A percentile compares a stretch with the other conserved stretches of the same genome.
These are phyloP conservation scores for Rhodotorula sp. DNA, from an alignment of 1,284 basidiomycete genomes.

Conservation along the genomic window DNA sequence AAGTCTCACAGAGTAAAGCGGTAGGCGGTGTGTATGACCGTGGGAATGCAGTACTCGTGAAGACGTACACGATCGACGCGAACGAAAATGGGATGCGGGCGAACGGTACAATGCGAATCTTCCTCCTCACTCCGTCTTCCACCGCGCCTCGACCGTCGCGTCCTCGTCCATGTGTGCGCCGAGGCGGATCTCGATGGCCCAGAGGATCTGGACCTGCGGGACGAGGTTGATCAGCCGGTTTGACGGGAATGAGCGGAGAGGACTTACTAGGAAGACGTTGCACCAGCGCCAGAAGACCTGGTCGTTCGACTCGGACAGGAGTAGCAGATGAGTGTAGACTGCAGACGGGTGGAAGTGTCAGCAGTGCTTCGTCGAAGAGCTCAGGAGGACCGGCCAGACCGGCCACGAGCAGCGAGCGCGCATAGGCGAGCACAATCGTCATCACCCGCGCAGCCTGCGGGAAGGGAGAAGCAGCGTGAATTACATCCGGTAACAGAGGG, in stretches of 20 bases:
- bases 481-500: too few species aligned
- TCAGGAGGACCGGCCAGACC: slow-evolving; percentile 9
- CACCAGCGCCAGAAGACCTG: slow-evolving; percentile 42
- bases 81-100: neutral
- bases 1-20: too few species aligned
- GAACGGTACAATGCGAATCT: neutral
- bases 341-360: neutral
- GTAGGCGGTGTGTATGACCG: too few species aligned
- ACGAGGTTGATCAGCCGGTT: too few species aligned
- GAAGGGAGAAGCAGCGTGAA: too few species aligned
- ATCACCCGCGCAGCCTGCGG: slow-evolving; percentile 30
- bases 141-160: slow-evolving; percentile 7
- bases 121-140: slow-evolving; percentile 21
- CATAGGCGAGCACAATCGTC: slow-evolving; percentile 37
- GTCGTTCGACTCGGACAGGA: slow-evolving; percentile 34
- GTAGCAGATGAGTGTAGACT: slow-evolving; percentile 44
- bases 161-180: slow-evolving; percentile 24
- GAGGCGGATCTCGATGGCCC: slow-evolving; percentile 40
- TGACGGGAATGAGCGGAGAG: too few species aligned
- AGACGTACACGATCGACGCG: too few species aligned
- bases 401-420: slow-evolving; percentile 32
- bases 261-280: slow-evolving; percentile 35
- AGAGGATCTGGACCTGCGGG: slow-evolving; percentile 26
- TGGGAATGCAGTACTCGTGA: too few species aligned
- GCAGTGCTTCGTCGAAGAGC: neutral